Conservation (phyloP, 2,329 filamentous ascomycete species). For the Phialophora chinensis region DNA sequence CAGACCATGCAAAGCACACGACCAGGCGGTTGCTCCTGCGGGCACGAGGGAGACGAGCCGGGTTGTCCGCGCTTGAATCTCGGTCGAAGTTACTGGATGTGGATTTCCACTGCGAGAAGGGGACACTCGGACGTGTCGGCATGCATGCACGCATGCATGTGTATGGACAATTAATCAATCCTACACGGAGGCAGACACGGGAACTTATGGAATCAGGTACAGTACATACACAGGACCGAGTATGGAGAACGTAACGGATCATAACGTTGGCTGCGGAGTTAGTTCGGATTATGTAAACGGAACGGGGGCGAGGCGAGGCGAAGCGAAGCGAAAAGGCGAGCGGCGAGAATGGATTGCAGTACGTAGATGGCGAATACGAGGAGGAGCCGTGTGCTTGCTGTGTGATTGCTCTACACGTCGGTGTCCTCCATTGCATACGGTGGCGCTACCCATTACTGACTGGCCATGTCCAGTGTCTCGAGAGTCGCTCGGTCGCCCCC, state of each 20-base stretch:
- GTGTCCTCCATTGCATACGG: neutral
- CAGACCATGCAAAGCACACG: too few relatives aligned
- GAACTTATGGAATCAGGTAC: too few relatives aligned
- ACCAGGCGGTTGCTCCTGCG: too few relatives aligned
- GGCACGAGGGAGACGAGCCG: too few relatives aligned
- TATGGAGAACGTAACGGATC: too few relatives aligned
- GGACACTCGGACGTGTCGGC: too few relatives aligned
- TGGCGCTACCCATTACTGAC: neutral
- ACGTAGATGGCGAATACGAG: neutral
- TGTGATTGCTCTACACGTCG: neutral
- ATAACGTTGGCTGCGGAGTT: neutral
- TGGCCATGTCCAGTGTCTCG: neutral
- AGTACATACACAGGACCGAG: too few relatives aligned
- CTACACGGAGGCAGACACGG: too few relatives aligned
- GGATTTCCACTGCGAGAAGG: neutral
- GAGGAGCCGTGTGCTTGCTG: too few relatives aligned
- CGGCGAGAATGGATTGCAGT: neutral
- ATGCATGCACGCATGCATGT: neutral
- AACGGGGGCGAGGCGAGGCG: too few relatives aligned
- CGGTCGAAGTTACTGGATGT: neutral
- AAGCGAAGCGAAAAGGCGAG: too few relatives aligned
- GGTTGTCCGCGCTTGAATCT: neutral
- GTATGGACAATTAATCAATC: neutral
- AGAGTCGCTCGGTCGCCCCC: too few relatives aligned
- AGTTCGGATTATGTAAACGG: neutral